Base-by-base conservation (phyloP, 345 rosid species). In the Physaria fendleri region DNA sequence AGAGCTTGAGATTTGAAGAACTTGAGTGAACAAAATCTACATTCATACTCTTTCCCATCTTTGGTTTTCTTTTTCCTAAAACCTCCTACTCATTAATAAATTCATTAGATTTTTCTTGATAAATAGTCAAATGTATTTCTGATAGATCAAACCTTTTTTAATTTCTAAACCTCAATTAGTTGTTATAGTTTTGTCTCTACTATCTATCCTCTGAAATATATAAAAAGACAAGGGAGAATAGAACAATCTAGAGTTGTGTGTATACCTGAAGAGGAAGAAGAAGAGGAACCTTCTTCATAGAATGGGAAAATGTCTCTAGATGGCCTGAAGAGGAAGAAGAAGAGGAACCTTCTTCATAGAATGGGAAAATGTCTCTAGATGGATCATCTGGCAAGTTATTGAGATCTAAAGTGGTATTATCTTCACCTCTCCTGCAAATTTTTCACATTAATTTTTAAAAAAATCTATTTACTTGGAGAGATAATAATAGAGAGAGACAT, bases 1-100 rank as follows among this genome's bases (percentile, higher is more conserved):
- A 94, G 99, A 56, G 99, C 99, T 90, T 94, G 99, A 62, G 99
- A 94, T 80, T 94, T 94, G 85, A 95, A 85, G 78, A 94, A 94
- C 93, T 85, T 90, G 75, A 94, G 99, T 83, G 99, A 87, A 66
- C 99, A 94, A 78, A 94, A 94, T 88, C 99, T 83, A 76, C 97
- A 94, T 76, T 90, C 87, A 33, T 94, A 94, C 77, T 93, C 95
- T 78, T 85, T 84, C 67, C 87, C 87, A 63, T 83, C 85, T 79
- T 77, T 82, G 55, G 80, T 78, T 80, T 81, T 80, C 71, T 81
- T 80, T 74, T 83, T 86, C 78, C 76, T 77, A 76, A 63, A 62
- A 12, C 64, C 64, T 70, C 64, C 69, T 62, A 56, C 42, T 34
- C 23, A 56, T 72, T 73, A 72, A 48, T 41, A 56, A 40, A 82